These are phyloP conservation scores for Cerioporus squamosus DNA, from an alignment of 1,284 basidiomycete genomes.

Conservation along the genomic window DNA sequence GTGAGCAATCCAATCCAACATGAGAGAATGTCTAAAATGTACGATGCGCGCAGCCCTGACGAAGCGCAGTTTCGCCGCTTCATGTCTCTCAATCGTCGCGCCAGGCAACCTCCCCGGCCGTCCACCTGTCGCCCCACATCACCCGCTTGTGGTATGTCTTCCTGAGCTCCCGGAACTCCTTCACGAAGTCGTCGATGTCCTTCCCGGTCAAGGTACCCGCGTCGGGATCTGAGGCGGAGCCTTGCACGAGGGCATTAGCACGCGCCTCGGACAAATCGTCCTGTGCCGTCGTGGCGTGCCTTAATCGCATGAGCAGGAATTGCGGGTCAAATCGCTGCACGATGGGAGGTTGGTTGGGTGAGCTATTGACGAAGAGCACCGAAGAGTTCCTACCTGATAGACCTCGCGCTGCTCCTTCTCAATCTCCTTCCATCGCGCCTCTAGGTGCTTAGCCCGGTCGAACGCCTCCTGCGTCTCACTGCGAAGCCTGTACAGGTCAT, in stretches of 20 bases:
- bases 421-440: conserved; percentile 81
- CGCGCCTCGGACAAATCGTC: conserved; percentile 87
- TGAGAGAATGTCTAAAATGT: background rate
- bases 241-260: conserved; percentile 80
- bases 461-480: conserved; percentile 85
- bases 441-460: conserved; percentile 79
- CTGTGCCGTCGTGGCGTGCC: conserved; percentile 85
- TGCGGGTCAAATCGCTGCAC: conserved; percentile 82
- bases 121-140: conserved; percentile 89
- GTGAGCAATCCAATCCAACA: conserved; percentile 5
- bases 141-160: conserved; percentile 90
- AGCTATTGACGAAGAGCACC: background rate
- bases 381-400: conserved; percentile 69
- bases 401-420: conserved; percentile 86
- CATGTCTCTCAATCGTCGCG: conserved; percentile 25
- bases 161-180: conserved; percentile 83
- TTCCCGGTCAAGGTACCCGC: conserved; percentile 44
- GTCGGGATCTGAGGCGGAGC: conserved; percentile 40
- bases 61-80: background rate
- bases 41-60: background rate
- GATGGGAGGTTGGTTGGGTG: background rate
- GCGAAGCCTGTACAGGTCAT: conserved; percentile 72
- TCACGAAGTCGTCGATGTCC: conserved; percentile 86
- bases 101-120: conserved; percentile 85
- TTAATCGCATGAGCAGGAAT: conserved; percentile 84